phyloP scores from a whole-genome alignment of 2,329 filamentous ascomycete species.

The Trichophyton schoenleinii region DNA sequence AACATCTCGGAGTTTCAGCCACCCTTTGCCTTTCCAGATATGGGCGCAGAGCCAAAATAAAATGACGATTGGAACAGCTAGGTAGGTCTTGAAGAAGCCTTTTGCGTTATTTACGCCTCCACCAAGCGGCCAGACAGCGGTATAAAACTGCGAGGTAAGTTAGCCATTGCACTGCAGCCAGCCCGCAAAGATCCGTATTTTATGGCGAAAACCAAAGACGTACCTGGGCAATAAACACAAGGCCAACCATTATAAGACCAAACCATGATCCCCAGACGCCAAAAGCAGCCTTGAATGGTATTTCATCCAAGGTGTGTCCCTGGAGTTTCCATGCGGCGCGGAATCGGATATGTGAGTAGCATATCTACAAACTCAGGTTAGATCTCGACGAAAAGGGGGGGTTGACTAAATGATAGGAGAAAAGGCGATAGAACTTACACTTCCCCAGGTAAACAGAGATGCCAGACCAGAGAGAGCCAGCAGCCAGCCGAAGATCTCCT shows the following conservation, averaged over 20 bases:
- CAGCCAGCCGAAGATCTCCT: slow-evolving; percentile 50
- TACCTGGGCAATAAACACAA: slow-evolving; percentile 41
- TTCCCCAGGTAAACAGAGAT: slow-evolving; percentile 53
- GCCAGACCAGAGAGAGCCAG: slow-evolving; percentile 51
- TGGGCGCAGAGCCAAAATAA: slow-evolving; percentile 46
- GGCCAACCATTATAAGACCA: slow-evolving; percentile 43
- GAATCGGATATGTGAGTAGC: slow-evolving; percentile 56
- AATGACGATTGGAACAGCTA: slow-evolving; percentile 20
- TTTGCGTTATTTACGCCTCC: slow-evolving; percentile 12
- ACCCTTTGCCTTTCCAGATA: slow-evolving; percentile 52
- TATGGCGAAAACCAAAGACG: not conserved
- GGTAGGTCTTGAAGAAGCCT: slow-evolving; percentile 23
- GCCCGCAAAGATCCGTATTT: no score
- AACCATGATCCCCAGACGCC: slow-evolving; percentile 51
- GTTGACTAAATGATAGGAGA: not conserved
- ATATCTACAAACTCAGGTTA: slow-evolving; percentile 32
- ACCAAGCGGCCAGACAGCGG: slow-evolving; percentile 18
- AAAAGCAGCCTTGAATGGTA: slow-evolving; percentile 48
- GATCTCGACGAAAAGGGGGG: not conserved
- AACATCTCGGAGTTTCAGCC: slow-evolving; percentile 47
- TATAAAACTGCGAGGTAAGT: slow-evolving; percentile 17
- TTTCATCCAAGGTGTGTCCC: slow-evolving; percentile 47
- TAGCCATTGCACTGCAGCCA: not conserved
- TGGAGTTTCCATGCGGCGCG: slow-evolving; percentile 46
- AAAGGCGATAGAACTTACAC: slow-evolving; percentile 16